Base-by-base conservation (phyloP, 106 monocot species). In the Allium sativum region DNA sequence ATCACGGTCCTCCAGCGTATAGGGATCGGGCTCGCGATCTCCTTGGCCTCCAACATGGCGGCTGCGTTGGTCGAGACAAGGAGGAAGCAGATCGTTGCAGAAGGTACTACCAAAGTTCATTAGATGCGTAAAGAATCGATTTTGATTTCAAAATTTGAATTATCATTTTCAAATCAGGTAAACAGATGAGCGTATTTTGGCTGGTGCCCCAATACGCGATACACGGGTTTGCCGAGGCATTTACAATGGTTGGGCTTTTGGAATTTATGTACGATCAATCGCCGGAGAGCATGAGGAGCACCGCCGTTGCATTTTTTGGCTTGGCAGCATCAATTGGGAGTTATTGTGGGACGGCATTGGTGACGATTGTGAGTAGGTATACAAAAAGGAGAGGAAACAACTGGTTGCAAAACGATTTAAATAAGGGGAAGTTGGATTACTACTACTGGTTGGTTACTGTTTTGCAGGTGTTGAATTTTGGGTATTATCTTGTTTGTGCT, bases 221-320 rank as follows among this genome's bases (percentile, higher is more conserved):
- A 17, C 55, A 55, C 7, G 55, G 55, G n/a, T 55, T 55, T 15
- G 55, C 55, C 14, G 55, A 55, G 9, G 55, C 55, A 2, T 55
- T 55, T 55, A 18, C 17, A 3, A 18, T 17, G 9, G 55, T 55
- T 7, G 55, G 17, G 18, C 55, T 3, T 15, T 9, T 88, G 70
- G 84, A 89, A 61, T 89, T 90, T n/a, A 46, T 81, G 11, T 85
- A 82, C 64, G 81, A 90, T 55, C 85, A 90, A 66, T 66, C 85
- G 31, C 84, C 89, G n/a, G 89, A 90, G 72, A 85, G 89, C 79
- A 85, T 85, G 85, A 59, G 82, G 45, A 90, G 89, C 74, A 82
- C 73, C 0, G 78, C 79, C 4, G 62, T 76, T 10, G 89, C 85
- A 14, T 71, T 89, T 44, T 84, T 70, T 68, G 81, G 79, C 79